Percentiles rank a stretch among this genome's conserved stretches.
These are phyloP conservation scores for Ascochyta koolunga DNA, from an alignment of 2,329 filamentous ascomycete species.

Conservation along the genomic window DNA sequence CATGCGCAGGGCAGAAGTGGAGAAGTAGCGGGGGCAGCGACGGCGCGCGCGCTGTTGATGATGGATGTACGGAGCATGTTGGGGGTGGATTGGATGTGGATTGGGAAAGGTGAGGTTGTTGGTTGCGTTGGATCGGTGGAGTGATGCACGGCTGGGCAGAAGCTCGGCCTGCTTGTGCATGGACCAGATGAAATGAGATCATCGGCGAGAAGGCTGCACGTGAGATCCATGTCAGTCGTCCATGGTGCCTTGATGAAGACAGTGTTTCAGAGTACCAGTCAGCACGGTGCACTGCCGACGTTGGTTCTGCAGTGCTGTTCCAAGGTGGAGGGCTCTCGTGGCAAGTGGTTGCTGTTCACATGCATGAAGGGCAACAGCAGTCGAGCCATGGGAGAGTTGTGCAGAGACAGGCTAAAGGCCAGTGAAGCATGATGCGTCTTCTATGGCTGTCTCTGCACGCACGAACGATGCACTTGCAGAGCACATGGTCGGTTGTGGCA, in stretches of 20 bases:
- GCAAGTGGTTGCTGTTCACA: not conserved
- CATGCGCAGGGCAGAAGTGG: conserved; percentile 51
- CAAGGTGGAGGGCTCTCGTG: not conserved
- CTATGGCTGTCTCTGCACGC: not conserved
- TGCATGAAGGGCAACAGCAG: no score
- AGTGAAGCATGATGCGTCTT: not conserved
- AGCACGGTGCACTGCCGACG: not conserved
- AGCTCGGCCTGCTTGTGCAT: conserved; percentile 2
- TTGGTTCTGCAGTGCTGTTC: not conserved
- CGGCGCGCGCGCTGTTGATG: conserved; percentile 48
- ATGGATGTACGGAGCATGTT: conserved; percentile 49
- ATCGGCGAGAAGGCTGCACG: conserved; percentile 17
- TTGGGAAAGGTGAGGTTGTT: conserved; percentile 11
- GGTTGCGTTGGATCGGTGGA: conserved; percentile 17
- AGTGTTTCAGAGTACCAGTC: not conserved
- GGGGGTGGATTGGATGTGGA: conserved; percentile 15
- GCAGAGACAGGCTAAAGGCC: not conserved
- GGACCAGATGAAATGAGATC: conserved; percentile 10
- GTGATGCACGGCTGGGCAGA: conserved; percentile 3
- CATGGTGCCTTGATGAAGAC: not conserved
- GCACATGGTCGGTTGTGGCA: not conserved
- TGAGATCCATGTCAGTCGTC: not conserved
- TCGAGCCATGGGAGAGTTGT: not conserved
- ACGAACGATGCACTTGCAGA: not conserved
- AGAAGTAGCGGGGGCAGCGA: conserved; percentile 51